Evolutionary conservation across 345 rosid genomes (phyloP), one percentile per base, ranked within the genome.

Genomic region (Linum trigynum): DNA sequence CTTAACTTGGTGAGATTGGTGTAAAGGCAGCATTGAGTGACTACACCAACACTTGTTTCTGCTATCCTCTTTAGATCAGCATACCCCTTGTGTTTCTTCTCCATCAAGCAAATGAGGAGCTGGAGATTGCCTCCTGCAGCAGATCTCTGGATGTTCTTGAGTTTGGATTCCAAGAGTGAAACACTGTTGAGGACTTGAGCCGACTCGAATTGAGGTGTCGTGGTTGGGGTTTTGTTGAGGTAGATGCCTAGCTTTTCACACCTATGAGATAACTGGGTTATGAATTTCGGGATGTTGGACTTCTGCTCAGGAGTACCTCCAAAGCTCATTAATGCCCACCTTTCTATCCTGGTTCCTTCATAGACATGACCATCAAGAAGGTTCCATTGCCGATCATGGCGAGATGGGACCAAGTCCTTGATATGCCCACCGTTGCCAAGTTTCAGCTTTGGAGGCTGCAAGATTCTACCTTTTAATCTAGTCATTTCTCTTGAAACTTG

Each of bases 11-110:
- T 64, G 61, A 92, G 89, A 82, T 92, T 92, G 5, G 86, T 66
- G 71, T 86, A 92, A 76, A 92, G 74, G 83, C 98, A 92, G 73
- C 98, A 92, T 48, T 92, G 98, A 12, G 82, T 92, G 48, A 92
- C 76, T 14, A 92, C 90, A 10, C 98, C 98, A 1, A 90, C 84
- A 48, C 80, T 80, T 10, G 98, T 92, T 75, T 92, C 98, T 0
- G 97, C 97, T 70, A 92, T 92, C 41, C 97, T 69, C 75, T 92
- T 92, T 82, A 92, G 72, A 67, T 90, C 94, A 32, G 82, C 98
- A 36, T 92, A 92, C 38, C 96, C 98, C 79, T 83, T 85, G 78
- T 92, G 99, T 71, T 88, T 90, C 67, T 79, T 88, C 84, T 92
- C 99, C 99, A 92, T 90, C 64, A 92, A 67, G 67, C 97, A 90